These are phyloP conservation scores for Tylopilus rubrobrunneus DNA, from an alignment of 768 basidiomycete species.

Conservation along the genomic window DNA sequence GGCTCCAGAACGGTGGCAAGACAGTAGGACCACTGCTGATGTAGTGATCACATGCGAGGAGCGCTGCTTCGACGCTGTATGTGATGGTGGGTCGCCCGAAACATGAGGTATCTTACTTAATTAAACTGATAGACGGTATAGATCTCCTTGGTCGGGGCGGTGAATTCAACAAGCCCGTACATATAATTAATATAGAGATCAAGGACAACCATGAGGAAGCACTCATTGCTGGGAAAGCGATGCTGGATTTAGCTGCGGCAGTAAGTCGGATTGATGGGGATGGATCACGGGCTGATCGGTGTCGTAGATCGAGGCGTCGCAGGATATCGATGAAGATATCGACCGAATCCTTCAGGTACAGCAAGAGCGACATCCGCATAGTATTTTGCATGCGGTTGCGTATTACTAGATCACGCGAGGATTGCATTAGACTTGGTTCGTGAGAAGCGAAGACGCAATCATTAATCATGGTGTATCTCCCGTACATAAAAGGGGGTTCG, in stretches of 20 bases:
- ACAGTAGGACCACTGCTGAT: slow-evolving; percentile 84
- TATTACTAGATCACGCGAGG: slow-evolving; percentile 63
- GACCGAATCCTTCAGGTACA: slow-evolving; percentile 81
- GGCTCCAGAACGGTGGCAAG: slow-evolving; percentile 97
- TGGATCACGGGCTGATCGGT: slow-evolving; percentile 10
- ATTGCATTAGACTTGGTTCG: slow-evolving; percentile 32
- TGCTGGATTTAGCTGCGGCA: slow-evolving; percentile 84
- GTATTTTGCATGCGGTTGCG: slow-evolving; percentile 83
- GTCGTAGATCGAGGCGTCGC: slow-evolving; percentile 73
- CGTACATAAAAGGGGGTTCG: slow-evolving; percentile 4
- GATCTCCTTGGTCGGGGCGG: slow-evolving; percentile 87
- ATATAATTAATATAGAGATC: slow-evolving; percentile 96
- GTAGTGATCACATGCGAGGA: slow-evolving; percentile 99
- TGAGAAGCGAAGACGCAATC: slow-evolving; percentile 66
- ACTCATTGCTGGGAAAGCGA: slow-evolving; percentile 90
- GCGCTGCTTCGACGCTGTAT: slow-evolving; percentile 96
- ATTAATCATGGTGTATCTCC: slow-evolving; percentile 20
- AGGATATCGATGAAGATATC: slow-evolving; percentile 90
- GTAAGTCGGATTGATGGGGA: slow-evolving; percentile 45
- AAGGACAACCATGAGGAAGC: slow-evolving; percentile 99
- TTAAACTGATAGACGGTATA: slow-evolving; percentile 29
- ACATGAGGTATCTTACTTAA: slow-evolving; percentile 6
- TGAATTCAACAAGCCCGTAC: slow-evolving; percentile 90
- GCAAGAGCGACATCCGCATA: slow-evolving; percentile 89
- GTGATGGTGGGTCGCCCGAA: slow-evolving; percentile 69